These are phyloP conservation scores for Hirsutella minnesotensis DNA, from an alignment of 2,329 filamentous ascomycete species.

Conservation along the genomic window DNA sequence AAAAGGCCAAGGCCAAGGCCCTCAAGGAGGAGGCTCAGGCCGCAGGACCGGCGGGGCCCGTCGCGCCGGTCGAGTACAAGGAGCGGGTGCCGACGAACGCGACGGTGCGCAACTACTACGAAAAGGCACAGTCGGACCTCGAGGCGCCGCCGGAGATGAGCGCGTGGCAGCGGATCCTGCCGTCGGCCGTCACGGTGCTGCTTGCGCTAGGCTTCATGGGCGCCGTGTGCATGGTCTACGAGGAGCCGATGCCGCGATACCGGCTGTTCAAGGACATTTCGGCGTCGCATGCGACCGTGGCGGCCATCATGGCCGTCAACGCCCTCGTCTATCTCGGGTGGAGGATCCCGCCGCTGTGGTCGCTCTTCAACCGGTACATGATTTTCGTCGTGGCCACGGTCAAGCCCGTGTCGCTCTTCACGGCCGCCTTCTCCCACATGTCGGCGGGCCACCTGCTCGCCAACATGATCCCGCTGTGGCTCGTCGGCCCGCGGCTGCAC, in stretches of 20 bases:
- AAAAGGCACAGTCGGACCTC: constrained; percentile 36
- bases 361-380: constrained; percentile 56
- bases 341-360: constrained; percentile 54
- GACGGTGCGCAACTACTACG: constrained; percentile 24
- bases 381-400: constrained; percentile 53
- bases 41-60: constrained; percentile 25
- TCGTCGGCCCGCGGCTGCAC: constrained; percentile 56
- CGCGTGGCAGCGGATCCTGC: constrained; percentile 40
- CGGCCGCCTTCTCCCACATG: constrained; percentile 60
- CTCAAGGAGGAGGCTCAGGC: constrained; percentile 32
- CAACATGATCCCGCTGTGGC: constrained; percentile 55
- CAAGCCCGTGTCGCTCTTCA: constrained; percentile 47
- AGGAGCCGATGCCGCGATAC: constrained; percentile 36
- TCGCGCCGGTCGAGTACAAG: constrained; percentile 26
- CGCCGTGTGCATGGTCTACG: constrained; percentile 36
- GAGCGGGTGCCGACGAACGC: constrained; percentile 27
- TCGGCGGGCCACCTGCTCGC: constrained; percentile 43
- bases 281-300: constrained; percentile 52
- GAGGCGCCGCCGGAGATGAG: constrained; percentile 38
- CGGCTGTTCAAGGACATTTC: constrained; percentile 50
- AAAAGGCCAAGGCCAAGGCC: constrained; percentile 32
- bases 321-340: constrained; percentile 43
- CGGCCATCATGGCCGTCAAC: constrained; percentile 49
- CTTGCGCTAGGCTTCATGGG: constrained; percentile 31
- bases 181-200: constrained; percentile 36